These are phyloP conservation scores for Pythium scleroteichum DNA, from an alignment of 352 stramenopile species.

Conservation along the genomic window DNA sequence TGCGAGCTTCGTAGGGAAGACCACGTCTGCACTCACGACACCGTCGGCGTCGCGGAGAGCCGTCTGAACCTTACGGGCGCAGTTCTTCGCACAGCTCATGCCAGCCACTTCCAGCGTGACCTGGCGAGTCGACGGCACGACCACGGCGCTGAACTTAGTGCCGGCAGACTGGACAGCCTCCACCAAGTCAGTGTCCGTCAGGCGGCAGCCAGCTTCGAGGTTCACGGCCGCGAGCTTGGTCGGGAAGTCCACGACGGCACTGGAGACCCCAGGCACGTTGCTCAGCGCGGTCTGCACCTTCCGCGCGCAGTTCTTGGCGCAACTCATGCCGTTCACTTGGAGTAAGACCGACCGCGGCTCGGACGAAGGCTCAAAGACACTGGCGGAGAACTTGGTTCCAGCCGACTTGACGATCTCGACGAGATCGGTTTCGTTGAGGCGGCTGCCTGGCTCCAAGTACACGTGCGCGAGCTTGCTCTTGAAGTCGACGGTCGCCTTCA, in stretches of 20 bases:
- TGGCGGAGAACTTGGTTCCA: conserved; percentile 65
- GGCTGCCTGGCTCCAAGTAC: conserved; percentile 70
- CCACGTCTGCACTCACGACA: conserved; percentile 61
- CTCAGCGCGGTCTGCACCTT: conserved; percentile 72
- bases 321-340: conserved; percentile 76
- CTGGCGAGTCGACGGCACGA: conserved; percentile 23
- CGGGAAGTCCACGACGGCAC: conserved; percentile 67
- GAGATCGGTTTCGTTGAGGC: conserved; percentile 61
- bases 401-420: conserved; percentile 60
- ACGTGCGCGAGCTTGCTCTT: conserved; percentile 71
- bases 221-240: conserved; percentile 61
- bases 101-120: conserved; percentile 34
- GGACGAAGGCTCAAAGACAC: conserved; percentile 37
- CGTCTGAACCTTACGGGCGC: conserved; percentile 68
- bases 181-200: conserved; percentile 67
- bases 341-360: conserved; percentile 57
- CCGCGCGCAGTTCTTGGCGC: conserved; percentile 74
- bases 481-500: conserved; percentile 81
- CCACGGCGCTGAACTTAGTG: conserved; percentile 45
- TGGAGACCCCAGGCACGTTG: conserved; percentile 59
- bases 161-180: conserved; percentile 41
- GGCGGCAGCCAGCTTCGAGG: conserved; percentile 52
- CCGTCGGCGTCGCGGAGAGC: conserved; percentile 47
- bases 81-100: conserved; percentile 48
- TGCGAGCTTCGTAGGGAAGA: conserved; percentile 67